A percentile compares a stretch with the other conserved stretches of the same genome.
phyloP scores from a whole-genome alignment of 768 basidiomycete species.

The Russula olivacea region DNA sequence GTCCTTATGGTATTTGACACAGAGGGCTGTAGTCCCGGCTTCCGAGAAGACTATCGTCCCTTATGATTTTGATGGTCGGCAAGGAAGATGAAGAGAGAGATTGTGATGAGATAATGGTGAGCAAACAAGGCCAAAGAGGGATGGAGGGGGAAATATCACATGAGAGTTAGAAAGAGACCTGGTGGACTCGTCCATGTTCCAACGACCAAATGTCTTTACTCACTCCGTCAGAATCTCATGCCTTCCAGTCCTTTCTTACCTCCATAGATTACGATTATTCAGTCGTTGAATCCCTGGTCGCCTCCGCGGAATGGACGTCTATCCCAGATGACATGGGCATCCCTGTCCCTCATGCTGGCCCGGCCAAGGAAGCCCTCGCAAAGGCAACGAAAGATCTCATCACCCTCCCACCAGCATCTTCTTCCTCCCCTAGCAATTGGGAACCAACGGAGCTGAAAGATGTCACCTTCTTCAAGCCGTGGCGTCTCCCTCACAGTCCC shows the following conservation, averaged over 20 bases:
- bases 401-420: constrained; percentile 45
- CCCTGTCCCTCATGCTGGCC: constrained; percentile 37
- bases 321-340: constrained; percentile 37
- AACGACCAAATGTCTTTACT: constrained; percentile 23
- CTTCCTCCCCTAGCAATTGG: constrained; percentile 23
- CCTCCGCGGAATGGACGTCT: constrained; percentile 25
- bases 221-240: constrained; percentile 26
- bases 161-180: not conserved
- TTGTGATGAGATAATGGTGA: not conserved
- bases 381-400: constrained; percentile 83
- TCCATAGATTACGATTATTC: constrained; percentile 26
- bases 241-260: constrained; percentile 26
- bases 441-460: constrained; percentile 36
- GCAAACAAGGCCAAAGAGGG: constrained; percentile 6
- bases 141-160: constrained; percentile 20
- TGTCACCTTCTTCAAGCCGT: constrained; percentile 25
- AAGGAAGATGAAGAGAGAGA: no score
- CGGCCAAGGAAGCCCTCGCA: constrained; percentile 56
- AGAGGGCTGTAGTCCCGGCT: no score
- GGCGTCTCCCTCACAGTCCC: constrained; percentile 6
- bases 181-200: constrained; percentile 19
- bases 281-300: constrained; percentile 23
- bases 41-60: no score
- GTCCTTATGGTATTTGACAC: no score
- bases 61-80: no score